A percentile compares a stretch with the other conserved stretches of the same genome.
Evolutionary conservation across 225 moss, liverwort and hornwort genomes (phyloP).

Genomic region (Marchantia polymorpha): DNA sequence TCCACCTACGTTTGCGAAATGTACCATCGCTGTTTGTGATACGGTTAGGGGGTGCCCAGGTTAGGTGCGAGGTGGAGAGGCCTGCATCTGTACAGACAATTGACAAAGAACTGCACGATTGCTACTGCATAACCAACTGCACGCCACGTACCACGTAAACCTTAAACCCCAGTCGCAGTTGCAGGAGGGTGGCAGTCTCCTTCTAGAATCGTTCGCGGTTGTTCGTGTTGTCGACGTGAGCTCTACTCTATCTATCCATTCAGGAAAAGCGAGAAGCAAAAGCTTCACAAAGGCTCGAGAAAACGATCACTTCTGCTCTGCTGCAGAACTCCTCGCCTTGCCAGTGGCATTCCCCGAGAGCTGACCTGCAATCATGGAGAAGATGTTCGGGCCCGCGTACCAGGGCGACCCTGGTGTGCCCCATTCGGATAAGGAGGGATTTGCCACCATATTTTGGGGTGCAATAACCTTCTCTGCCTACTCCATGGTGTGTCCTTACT

Average conservation of each 20-base stretch:
- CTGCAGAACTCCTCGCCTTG: too few species aligned
- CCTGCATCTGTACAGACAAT: neutral
- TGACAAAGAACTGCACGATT: neutral
- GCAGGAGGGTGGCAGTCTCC: neutral
- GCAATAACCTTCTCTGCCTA: conserved; percentile 87
- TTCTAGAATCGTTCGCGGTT: neutral
- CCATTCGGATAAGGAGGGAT: conserved; percentile 93
- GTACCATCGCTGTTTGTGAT: too few species aligned
- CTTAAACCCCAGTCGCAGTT: conserved; percentile 1
- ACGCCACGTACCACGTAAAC: neutral
- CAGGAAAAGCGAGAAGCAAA: neutral
- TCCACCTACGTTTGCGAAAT: too few species aligned
- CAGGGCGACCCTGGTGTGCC: conserved; percentile 98
- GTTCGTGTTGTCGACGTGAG: neutral
- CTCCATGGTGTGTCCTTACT: conserved; percentile 82
- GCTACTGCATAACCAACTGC: neutral
- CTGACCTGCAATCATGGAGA: conserved; percentile 66
- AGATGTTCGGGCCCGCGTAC: conserved; percentile 99
- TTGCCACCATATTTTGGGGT: conserved; percentile 94
- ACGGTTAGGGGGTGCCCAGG: too few species aligned
- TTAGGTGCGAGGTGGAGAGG: neutral
- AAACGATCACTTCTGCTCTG: too few species aligned
- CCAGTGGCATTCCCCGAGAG: too few species aligned
- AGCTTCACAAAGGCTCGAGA: too few species aligned
- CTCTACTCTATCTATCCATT: conserved; percentile 1